Base-by-base conservation (phyloP, 305 asterid genomes). In the Euphrasia arctica region DNA sequence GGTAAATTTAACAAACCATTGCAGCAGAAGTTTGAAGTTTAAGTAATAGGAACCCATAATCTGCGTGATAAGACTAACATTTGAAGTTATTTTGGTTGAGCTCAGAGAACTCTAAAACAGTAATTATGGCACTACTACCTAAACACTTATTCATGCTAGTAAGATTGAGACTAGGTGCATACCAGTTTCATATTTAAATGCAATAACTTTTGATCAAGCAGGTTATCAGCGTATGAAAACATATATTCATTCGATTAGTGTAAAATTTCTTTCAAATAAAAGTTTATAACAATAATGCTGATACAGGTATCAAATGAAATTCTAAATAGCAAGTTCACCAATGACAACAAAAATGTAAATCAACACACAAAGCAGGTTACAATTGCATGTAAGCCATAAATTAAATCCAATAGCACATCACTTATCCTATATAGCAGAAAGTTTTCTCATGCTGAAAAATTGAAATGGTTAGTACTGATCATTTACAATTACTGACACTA, bases 341-440 rank as follows among this genome's bases (percentile, higher is more conserved):
- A 45, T 4, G 15, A n/a, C 3, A 45, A 45, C 15, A 39, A 4
- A 45, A 45, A 45, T n/a, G n/a, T 45, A 45, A 45, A 11, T 12
- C 51, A 11, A 4, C 51, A 45, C 43, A 39, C 42, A 36, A 39
- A 18, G 22, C 22, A 18, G 22, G 22, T 18, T 18, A 18, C 22
- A 25, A 14, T 22, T 2, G 15, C 54, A 60, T 18, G 54, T 42
- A 60, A 8, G 4, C 7, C 42, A 36, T 36, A 36, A 60, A 13
- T 39, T 60, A 60, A 42, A 60, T 36, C n/a, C 65, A 60, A 42
- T 2, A 60, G 45, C 25, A 25, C 32, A 43, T 60, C 54, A 43
- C 11, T 60, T 42, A 1, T 60, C 22, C 9, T 60, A 41, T 8
- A 59, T 11, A 39, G 27, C 52, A 60, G 18, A 60, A 9, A 49